Base-by-base conservation (phyloP, 768 basidiomycete species). In the Phlegmacium glaucopus region DNA sequence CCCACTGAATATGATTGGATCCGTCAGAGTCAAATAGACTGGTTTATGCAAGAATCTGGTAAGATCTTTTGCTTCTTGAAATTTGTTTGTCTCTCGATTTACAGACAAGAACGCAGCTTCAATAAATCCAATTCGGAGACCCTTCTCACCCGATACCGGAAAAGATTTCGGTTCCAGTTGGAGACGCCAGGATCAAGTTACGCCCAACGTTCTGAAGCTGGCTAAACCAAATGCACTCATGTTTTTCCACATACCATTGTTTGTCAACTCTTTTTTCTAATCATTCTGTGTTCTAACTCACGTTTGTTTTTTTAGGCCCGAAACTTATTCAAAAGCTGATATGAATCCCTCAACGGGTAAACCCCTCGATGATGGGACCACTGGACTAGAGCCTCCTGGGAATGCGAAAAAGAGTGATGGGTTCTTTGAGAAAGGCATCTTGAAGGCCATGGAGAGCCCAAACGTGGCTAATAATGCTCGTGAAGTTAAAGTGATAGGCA, bases 181-280 rank as follows among this genome's bases (percentile, higher is more conserved):
- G 88, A 64, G 46, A 15, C 57, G 66, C 44, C 77, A 87, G 16
- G 78, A 75, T 30, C 87, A 87, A 63, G 59, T 84, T 40, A 71
- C 77, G 0, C 83, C 87, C 0, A 49, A 39, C 61, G 72, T 41
- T 64, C 66, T 17, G 66, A 69, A 57, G 46, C 72, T 94, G 3
- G 90, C 89, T 4, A 98, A 96, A 65, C 95, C 95, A 1, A 97
- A 97, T 58, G 95, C 92, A 0, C 65, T 98, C 55, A 90, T 92
- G 87, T 96, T 95, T 70, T 97, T 96, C 83, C 95, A 98, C 56
- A 98, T 99, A 39, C 95, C 95, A 43, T 61, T 97, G 86, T 90
- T 61, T 16, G 85, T 72, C 16, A 39, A 18, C 26, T 6, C 44
- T 0, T 22, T 17, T 9, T 25, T 27, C 51, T 25, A 8, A 30